Percentiles rank a stretch among this genome's conserved stretches.
Evolutionary conservation across 2,329 filamentous ascomycete genomes (phyloP).

Genomic region (Claviceps capensis): DNA sequence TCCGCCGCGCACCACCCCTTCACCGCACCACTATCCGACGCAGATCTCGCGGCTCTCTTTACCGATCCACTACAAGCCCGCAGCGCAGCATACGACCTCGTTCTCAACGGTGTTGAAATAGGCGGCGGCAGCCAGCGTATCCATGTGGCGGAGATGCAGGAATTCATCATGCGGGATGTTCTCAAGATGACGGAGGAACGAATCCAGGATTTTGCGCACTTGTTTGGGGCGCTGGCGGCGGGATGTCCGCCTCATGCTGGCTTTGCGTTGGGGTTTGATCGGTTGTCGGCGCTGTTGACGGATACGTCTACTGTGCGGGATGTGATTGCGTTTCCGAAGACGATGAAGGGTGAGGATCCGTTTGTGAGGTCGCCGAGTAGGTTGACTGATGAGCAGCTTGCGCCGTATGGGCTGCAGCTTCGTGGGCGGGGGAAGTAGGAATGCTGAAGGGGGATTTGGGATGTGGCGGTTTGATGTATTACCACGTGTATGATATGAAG

Average conservation of each 20-base stretch:
- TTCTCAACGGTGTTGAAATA: conserved; percentile 88
- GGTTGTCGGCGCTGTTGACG: conserved; percentile 67
- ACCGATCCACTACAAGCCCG: conserved; percentile 57
- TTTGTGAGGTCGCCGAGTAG: conserved; percentile 65
- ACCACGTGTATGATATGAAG: conserved; percentile 32
- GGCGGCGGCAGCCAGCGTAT: conserved; percentile 90
- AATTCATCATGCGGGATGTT: conserved; percentile 71
- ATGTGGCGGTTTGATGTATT: background rate
- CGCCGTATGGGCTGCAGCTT: conserved; percentile 31
- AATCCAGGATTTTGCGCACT: conserved; percentile 69
- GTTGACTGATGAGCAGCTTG: conserved; percentile 44
- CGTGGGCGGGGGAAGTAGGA: background rate
- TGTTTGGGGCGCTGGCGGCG: conserved; percentile 66
- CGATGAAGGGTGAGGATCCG: conserved; percentile 73
- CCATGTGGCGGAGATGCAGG: conserved; percentile 69
- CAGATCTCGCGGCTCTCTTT: conserved; percentile 62
- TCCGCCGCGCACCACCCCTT: conserved; percentile 91
- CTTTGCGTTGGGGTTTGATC: conserved; percentile 83
- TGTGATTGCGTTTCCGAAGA: conserved; percentile 96
- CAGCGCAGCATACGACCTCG: conserved; percentile 90
- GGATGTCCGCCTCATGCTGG: conserved; percentile 94
- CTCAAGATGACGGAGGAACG: conserved; percentile 62
- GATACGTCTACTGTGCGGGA: conserved; percentile 69
- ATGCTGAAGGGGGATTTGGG: background rate
- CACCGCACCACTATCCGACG: conserved; percentile 62